These are phyloP conservation scores for Clonostachys rosea DNA, from an alignment of 2,329 filamentous ascomycete species.

Conservation along the genomic window DNA sequence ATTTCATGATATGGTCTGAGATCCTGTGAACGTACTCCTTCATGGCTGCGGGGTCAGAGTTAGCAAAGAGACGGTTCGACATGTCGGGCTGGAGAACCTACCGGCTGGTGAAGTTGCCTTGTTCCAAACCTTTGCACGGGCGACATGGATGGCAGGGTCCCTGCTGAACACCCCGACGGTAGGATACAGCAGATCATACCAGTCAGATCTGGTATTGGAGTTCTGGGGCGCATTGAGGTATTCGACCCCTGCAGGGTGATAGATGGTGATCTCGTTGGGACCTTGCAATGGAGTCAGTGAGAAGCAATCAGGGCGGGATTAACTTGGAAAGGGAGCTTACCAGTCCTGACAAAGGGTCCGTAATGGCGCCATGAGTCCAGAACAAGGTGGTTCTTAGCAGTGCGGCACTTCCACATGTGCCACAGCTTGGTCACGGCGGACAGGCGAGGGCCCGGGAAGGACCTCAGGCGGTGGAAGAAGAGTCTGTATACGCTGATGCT, in stretches of 20 bases:
- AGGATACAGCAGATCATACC: background rate
- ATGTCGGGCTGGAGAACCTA: no score
- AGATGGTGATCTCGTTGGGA: background rate
- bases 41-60: no score
- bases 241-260: background rate
- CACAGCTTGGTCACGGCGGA: background rate
- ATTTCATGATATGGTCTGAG: no score
- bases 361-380: background rate
- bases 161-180: no score
- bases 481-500: conserved; percentile 1
- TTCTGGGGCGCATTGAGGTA: background rate
- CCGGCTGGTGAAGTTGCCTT: no score
- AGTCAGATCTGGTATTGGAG: background rate
- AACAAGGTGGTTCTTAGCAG: background rate
- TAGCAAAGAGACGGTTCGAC: no score
- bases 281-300: no score
- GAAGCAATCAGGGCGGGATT: no score
- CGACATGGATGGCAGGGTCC: no score
- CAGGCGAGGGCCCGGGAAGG: conserved; percentile 1
- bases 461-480: conserved; percentile 1
- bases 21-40: no score
- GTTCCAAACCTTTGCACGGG: no score
- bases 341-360: background rate
- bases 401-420: background rate
- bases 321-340: background rate